phyloP scores from a whole-genome alignment of 2,329 filamentous ascomycete species.

The Fusarium palustre region DNA sequence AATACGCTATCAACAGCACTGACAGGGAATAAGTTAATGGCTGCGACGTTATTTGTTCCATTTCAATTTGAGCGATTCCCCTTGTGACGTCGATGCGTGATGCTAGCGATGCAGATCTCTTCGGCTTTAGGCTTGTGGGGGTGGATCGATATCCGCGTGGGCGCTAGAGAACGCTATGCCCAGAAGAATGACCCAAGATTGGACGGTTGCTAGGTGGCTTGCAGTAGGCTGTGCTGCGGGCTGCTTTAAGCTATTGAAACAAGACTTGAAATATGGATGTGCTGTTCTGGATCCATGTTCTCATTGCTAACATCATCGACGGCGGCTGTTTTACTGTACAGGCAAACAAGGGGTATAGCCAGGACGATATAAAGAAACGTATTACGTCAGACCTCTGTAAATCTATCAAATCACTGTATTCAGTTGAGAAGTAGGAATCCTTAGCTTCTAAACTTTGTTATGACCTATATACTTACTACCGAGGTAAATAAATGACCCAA shows the following conservation, averaged over 20 bases:
- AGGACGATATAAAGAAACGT: conserved; percentile 7
- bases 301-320: conserved; percentile 16
- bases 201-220: conserved; percentile 8
- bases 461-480: too few relatives aligned
- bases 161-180: conserved; percentile 32
- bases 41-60: conserved; percentile 29
- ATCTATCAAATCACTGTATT: neutral
- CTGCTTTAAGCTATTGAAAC: conserved; percentile 18
- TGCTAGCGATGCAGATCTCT: conserved; percentile 35
- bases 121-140: conserved; percentile 20
- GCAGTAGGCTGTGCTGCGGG: conserved; percentile 7
- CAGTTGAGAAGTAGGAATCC: neutral
- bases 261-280: neutral
- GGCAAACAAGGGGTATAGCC: conserved; percentile 1
- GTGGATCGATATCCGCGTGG: conserved; percentile 30
- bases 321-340: neutral
- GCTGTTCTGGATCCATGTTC: neutral
- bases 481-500: neutral
- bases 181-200: conserved; percentile 20
- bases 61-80: conserved; percentile 9
- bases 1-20: neutral
- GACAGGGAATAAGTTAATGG: neutral
- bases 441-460: neutral
- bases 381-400: conserved; percentile 13
- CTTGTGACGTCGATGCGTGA: conserved; percentile 46